Evolutionary conservation across 371 early-diverging fungal species (phyloP), one percentile per base, ranked within the genome.

Genomic region (Nematocida sp.): DNA sequence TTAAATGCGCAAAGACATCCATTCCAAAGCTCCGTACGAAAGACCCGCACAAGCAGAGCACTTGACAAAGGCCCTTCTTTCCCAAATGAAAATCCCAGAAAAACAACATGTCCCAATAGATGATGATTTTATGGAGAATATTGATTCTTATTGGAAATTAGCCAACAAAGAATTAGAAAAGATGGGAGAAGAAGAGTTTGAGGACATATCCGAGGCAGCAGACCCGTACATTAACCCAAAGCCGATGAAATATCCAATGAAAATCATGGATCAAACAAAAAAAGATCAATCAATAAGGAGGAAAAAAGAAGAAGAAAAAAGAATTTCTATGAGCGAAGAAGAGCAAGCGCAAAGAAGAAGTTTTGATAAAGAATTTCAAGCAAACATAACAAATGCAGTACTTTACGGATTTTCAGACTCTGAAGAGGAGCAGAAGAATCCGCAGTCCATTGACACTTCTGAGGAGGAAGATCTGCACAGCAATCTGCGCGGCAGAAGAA

Each of bases 41-140:
- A n/a, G 35, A 23, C 40, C 32, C 40, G 42, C 30, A 25, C 63
- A 51, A 4, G 75, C 75, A 28, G 26, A 45, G 40, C 28, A 28
- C 3, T 60, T 63, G 1, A 47, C 64, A 3, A 36, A 61, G 63
- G 61, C 59, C 32, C 59, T 71, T 35, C 50, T 71, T 1, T 38
- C 75, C n/a, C 47, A 49, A 18, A 7, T 63, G 7, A 60, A 50
- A 40, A 30, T 57, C 18, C 38, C 47, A 26, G 39, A 57, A n/a
- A 32, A 71, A n/a, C 13, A 49, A 26, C 45, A 36, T 9, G 75
- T 71, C 25, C 16, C 7, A 7, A 61, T 71, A 28, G 75, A 71
- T 49, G 75, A 71, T 11, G 75, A 71, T 33, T 71, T 60, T 5
- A 71, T 71, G 75, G 75, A 71, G 53, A 71, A 71, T 49, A 71